A percentile compares a stretch with the other conserved stretches of the same genome.
Conservation (phyloP, 108 stramenopile genomes). For the Tribonema minus region DNA sequence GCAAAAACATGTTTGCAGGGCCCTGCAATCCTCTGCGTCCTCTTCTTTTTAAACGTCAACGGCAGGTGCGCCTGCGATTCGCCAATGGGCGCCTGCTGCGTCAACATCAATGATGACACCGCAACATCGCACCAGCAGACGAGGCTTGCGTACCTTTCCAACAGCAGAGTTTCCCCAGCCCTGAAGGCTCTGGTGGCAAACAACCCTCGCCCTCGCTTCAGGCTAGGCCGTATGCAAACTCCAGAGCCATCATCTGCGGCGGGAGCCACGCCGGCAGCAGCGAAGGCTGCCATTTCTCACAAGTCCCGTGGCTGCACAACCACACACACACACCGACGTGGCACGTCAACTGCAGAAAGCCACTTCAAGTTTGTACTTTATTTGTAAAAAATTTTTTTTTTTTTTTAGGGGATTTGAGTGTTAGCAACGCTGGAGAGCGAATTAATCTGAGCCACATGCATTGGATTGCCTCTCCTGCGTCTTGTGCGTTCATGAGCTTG, state of each 20-base stretch:
- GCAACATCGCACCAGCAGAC: not conserved
- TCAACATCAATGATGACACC: not conserved
- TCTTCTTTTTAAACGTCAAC: not conserved
- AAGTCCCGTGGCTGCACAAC: too few relatives aligned
- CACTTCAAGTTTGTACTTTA: too few relatives aligned
- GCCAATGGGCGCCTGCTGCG: not conserved
- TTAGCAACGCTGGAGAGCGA: too few relatives aligned
- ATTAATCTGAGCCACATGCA: too few relatives aligned
- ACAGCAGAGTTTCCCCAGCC: conserved; percentile 1
- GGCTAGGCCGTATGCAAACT: not conserved
- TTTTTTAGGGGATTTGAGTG: too few relatives aligned
- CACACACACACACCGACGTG: too few relatives aligned
- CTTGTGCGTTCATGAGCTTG: too few relatives aligned
- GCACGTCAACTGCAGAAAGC: too few relatives aligned
- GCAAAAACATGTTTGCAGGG: not conserved
- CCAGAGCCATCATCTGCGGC: not conserved
- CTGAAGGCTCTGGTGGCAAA: conserved; percentile 1
- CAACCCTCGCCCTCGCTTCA: conserved; percentile 12
- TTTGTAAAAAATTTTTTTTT: too few relatives aligned
- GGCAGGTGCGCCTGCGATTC: not conserved
- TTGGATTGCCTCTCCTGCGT: too few relatives aligned
- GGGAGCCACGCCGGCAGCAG: too few relatives aligned
- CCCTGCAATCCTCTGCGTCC: not conserved
- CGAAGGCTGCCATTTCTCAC: too few relatives aligned
- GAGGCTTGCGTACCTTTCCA: conserved; percentile 14